A percentile compares a stretch with the other conserved stretches of the same genome.
These are phyloP conservation scores for Picochlorum sp. DNA, from an alignment of 139 green algal species.

Conservation along the genomic window DNA sequence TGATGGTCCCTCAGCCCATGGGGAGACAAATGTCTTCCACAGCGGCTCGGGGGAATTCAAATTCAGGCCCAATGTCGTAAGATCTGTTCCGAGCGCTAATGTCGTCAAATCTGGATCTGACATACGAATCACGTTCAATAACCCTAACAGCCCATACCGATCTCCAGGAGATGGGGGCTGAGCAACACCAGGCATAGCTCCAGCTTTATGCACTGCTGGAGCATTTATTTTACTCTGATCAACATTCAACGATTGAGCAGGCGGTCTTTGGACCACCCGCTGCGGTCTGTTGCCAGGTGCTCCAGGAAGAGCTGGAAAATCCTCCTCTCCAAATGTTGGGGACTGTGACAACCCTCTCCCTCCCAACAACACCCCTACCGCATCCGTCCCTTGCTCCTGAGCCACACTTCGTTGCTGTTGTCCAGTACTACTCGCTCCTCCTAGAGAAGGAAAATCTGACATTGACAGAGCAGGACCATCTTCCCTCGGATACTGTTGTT, in stretches of 20 bases:
- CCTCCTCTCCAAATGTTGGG: slow-evolving; percentile 40
- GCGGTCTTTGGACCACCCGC: slow-evolving; percentile 16
- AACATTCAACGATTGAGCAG: slow-evolving; percentile 2
- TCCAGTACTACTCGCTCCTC: not conserved
- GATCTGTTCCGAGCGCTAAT: slow-evolving; percentile 88
- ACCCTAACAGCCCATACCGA: slow-evolving; percentile 80
- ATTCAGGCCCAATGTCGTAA: slow-evolving; percentile 93
- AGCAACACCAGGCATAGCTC: not conserved
- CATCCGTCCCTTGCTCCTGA: slow-evolving; percentile 2
- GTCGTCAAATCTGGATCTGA: slow-evolving; percentile 86
- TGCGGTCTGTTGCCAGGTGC: not conserved
- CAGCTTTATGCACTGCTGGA: slow-evolving; percentile 3
- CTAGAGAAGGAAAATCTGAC: slow-evolving; percentile 52
- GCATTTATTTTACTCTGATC: slow-evolving; percentile 5
- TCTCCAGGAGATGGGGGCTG: slow-evolving; percentile 34
- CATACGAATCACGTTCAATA: slow-evolving; percentile 84
- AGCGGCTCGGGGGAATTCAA: slow-evolving; percentile 75
- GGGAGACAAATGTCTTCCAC: slow-evolving; percentile 74
- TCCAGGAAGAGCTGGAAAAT: slow-evolving; percentile 64
- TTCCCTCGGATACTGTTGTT: slow-evolving; percentile 1
- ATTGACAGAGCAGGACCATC: slow-evolving; percentile 40
- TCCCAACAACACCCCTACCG: slow-evolving; percentile 30
- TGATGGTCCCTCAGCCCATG: slow-evolving; percentile 68
- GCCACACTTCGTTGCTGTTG: not conserved
- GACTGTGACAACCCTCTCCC: slow-evolving; percentile 14